phyloP scores from a whole-genome alignment of 2,329 filamentous ascomycete genomes.

The Trichocomaceae sp. region DNA sequence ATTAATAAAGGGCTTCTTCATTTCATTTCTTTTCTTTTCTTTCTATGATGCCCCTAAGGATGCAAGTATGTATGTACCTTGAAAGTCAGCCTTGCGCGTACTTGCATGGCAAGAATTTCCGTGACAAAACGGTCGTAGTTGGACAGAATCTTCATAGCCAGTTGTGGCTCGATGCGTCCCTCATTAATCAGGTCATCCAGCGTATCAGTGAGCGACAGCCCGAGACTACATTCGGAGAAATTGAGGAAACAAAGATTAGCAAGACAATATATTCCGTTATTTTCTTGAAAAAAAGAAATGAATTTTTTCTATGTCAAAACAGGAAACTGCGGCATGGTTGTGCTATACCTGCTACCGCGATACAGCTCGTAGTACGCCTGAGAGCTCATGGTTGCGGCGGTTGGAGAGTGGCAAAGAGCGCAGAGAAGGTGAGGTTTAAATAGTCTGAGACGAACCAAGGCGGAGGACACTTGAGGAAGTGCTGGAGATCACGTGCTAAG shows the following conservation, averaged over 20 bases:
- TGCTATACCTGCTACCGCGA: conserved; percentile 83
- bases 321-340: neutral
- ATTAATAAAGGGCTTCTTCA: no score
- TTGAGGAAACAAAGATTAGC: conserved; percentile 19
- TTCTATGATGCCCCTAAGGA: no score
- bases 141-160: conserved; percentile 95
- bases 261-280: no score
- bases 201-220: conserved; percentile 86
- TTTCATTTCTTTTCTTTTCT: no score
- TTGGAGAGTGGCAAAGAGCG: neutral
- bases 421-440: conserved; percentile 3
- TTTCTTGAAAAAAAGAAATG: neutral
- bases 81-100: conserved; percentile 85
- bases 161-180: conserved; percentile 90
- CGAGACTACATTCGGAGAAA: conserved; percentile 58
- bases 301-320: neutral
- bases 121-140: conserved; percentile 94
- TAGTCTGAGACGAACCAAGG: neutral
- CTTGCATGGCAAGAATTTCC: conserved; percentile 83
- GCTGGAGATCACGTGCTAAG: neutral
- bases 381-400: conserved; percentile 39
- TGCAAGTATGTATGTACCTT: conserved; percentile 59
- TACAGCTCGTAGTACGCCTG: conserved; percentile 85
- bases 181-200: conserved; percentile 95
- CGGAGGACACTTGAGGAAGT: neutral